Percentiles rank a stretch among this genome's conserved stretches.
These are phyloP conservation scores for Jaltomata sinuosa DNA, from an alignment of 257 asterid species.

Conservation along the genomic window DNA sequence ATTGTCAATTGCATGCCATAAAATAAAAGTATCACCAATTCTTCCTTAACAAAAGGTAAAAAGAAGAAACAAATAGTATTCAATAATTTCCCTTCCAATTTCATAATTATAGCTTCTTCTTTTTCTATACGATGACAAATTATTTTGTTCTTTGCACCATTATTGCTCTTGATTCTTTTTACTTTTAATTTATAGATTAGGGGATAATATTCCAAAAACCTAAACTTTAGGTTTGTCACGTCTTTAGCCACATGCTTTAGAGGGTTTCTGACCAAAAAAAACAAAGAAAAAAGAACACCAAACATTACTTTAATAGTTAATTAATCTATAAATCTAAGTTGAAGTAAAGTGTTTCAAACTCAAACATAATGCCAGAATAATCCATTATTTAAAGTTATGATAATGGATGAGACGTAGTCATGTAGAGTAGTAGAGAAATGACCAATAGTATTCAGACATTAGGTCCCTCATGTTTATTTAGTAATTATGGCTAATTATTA, in stretches of 20 bases:
- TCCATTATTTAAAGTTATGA: neutral
- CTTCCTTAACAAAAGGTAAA: neutral
- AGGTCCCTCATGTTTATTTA: neutral
- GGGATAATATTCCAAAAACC: neutral
- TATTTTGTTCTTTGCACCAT: neutral
- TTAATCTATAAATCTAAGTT: neutral
- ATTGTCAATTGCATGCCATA: too few relatives aligned
- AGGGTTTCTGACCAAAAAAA: too few relatives aligned
- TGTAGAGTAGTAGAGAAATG: neutral
- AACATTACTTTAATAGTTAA: neutral
- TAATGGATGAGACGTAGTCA: neutral
- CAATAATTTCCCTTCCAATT: neutral
- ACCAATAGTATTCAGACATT: neutral
- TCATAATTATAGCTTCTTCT: neutral
- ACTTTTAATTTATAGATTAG: neutral
- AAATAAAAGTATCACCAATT: neutral
- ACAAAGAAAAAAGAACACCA: neutral
- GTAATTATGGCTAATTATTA: neutral
- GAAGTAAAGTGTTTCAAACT: neutral
- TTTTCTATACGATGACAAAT: neutral
- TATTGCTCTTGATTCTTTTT: neutral
- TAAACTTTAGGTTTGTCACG: neutral
- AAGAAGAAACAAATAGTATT: too few relatives aligned
- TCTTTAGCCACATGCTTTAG: neutral
- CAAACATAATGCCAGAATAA: neutral